Evolutionary conservation across 164 flowering plant genomes (phyloP), one percentile per base, ranked within the genome.

Genomic region (Nymphaea colorata): DNA sequence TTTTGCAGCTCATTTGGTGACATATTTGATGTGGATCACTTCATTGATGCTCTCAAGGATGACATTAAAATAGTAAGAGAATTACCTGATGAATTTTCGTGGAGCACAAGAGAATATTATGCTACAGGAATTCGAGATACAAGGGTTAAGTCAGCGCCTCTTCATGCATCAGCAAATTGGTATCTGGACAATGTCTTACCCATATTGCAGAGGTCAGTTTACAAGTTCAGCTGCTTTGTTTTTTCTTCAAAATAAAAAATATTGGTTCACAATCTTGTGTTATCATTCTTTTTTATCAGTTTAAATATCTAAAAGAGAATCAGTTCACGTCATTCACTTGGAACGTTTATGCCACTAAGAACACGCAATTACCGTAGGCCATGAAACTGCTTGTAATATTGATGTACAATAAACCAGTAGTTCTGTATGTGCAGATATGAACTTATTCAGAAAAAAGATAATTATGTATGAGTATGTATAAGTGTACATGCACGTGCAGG

Each of bases 81-180:
- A 64, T 80, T 92, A 47, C 99, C 99, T 17, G 76, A 73, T 51
- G 96, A 86, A 41, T 95, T 77, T 65, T 82, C 86, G 16, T 95
- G 99, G 99, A 95, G 99, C 81, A 88, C 99, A 3, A 83, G 99
- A 68, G 98, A 92, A 81, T 95, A 92, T 71, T 95, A 95, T 81
- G 88, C 94, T 44, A 82, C 90, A 17, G 97, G 91, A 2, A 90
- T 92, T 74, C 86, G 99, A 74, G 81, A 80, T 66, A 95, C 94
- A 57, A 79, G 99, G 78, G 72, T 95, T 10, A 95, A 95, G 78
- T 79, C 83, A 42, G 96, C 99, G 45, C 99, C 99, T 45, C 85
- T 87, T 71, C 99, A 90, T 84, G 99, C 99, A 69, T 87, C 99
- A 11, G 89, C 86, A 44, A 84, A 86, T 72, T 95, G 99, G 99